phyloP scores from a whole-genome alignment of 495 filamentous ascomycete genomes.

The Trichoderma asperelloides region DNA sequence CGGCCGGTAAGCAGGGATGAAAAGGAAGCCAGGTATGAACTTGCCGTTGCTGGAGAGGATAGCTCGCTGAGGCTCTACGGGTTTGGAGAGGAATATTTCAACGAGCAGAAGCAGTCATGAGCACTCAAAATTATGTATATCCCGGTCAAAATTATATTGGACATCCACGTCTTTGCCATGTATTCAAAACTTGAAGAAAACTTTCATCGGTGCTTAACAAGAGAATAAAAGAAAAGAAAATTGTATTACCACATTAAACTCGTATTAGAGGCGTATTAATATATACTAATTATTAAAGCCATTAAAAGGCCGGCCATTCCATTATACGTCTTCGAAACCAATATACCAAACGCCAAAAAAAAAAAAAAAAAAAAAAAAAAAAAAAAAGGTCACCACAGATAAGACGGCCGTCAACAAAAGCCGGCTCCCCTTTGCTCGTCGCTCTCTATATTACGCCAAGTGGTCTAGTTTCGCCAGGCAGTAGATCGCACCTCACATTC shows the following conservation, averaged over 20 bases:
- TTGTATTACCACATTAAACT: neutral
- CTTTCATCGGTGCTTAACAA: too few relatives aligned
- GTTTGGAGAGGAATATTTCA: slow-evolving; percentile 26
- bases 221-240: too few relatives aligned
- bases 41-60: slow-evolving; percentile 80
- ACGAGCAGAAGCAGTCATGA: neutral
- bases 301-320: neutral
- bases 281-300: neutral
- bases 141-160: neutral
- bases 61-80: slow-evolving; percentile 65
- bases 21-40: slow-evolving; percentile 30
- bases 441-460: neutral
- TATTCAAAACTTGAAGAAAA: too few relatives aligned
- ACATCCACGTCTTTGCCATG: neutral
- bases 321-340: neutral
- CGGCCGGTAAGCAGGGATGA: slow-evolving; percentile 38
- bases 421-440: neutral
- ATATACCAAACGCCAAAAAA: neutral
- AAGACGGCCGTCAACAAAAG: neutral
- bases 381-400: neutral
- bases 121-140: neutral
- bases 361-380: neutral
- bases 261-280: neutral
- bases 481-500: neutral
- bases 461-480: neutral